phyloP scores from a whole-genome alignment of 2,329 filamentous ascomycete genomes.

The Aureobasidium sp. region DNA sequence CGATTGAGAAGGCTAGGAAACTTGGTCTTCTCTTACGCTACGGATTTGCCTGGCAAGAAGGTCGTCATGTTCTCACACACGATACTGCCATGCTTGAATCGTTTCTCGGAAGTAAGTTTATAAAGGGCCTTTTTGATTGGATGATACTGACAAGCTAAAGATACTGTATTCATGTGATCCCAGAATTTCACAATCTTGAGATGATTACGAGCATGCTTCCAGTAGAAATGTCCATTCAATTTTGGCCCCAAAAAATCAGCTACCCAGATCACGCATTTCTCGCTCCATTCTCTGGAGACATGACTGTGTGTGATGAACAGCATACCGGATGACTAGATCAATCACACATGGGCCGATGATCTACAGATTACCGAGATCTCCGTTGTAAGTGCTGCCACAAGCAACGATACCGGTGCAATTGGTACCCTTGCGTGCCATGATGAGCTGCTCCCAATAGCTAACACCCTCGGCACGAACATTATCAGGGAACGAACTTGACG shows the following conservation, averaged over 20 bases:
- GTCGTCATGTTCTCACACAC: background rate
- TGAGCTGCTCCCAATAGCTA: slow-evolving; percentile 33
- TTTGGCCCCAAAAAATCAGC: too few relatives aligned
- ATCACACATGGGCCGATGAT: too few relatives aligned
- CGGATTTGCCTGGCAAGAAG: background rate
- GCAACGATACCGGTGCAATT: slow-evolving; percentile 28
- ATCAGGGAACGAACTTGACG: slow-evolving; percentile 39
- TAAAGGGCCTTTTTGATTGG: background rate
- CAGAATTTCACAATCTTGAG: too few relatives aligned
- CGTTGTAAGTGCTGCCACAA: slow-evolving; percentile 25
- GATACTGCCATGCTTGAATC: background rate
- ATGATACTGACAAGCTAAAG: background rate
- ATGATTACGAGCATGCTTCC: too few relatives aligned
- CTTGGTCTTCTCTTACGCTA: background rate
- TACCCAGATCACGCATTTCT: too few relatives aligned
- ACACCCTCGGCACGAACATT: slow-evolving; percentile 51
- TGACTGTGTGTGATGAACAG: too few relatives aligned
- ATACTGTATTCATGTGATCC: background rate
- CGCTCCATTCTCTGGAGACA: too few relatives aligned
- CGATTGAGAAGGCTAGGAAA: background rate
- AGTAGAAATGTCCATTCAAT: too few relatives aligned
- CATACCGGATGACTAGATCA: too few relatives aligned
- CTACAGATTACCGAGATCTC: slow-evolving; percentile 18
- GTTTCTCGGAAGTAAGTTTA: background rate
- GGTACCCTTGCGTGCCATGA: slow-evolving; percentile 28